phyloP scores from a whole-genome alignment of 345 rosid species.

The Capsella bursapastoris region DNA sequence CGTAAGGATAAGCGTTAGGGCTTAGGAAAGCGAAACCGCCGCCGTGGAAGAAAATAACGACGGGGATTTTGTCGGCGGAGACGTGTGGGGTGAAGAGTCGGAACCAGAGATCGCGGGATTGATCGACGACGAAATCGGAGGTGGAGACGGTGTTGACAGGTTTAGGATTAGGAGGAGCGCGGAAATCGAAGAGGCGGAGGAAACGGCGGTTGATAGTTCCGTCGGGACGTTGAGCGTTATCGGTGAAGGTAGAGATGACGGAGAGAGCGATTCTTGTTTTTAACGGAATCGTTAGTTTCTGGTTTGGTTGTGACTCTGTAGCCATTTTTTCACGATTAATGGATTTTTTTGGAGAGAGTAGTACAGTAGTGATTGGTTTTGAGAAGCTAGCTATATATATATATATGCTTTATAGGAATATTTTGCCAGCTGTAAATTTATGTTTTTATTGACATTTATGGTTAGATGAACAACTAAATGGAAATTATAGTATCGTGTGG shows the following conservation, averaged over 20 bases:
- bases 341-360: background rate
- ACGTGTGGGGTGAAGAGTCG: slow-evolving; percentile 59
- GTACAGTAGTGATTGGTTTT: background rate
- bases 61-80: slow-evolving; percentile 53
- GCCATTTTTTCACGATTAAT: slow-evolving; percentile 27
- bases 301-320: slow-evolving; percentile 22
- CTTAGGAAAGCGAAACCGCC: slow-evolving; percentile 78
- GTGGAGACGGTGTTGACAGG: slow-evolving; percentile 56
- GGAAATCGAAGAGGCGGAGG: slow-evolving; percentile 55
- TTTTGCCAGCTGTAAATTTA: slow-evolving; percentile 19
- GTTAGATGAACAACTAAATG: slow-evolving; percentile 31
- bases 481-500: slow-evolving; percentile 13
- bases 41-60: slow-evolving; percentile 81
- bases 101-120: slow-evolving; percentile 75
- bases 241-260: slow-evolving; percentile 49
- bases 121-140: slow-evolving; percentile 64
- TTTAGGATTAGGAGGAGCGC: slow-evolving; percentile 51
- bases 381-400: slow-evolving; percentile 15
- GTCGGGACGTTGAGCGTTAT: slow-evolving; percentile 51
- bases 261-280: slow-evolving; percentile 59
- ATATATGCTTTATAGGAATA: background rate
- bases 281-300: slow-evolving; percentile 58
- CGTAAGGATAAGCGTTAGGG: slow-evolving; percentile 58
- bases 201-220: slow-evolving; percentile 75
- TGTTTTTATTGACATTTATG: background rate